phyloP scores from a whole-genome alignment of 192 early-diverging fungal species.

The Rhizoclosmatium sp. region DNA sequence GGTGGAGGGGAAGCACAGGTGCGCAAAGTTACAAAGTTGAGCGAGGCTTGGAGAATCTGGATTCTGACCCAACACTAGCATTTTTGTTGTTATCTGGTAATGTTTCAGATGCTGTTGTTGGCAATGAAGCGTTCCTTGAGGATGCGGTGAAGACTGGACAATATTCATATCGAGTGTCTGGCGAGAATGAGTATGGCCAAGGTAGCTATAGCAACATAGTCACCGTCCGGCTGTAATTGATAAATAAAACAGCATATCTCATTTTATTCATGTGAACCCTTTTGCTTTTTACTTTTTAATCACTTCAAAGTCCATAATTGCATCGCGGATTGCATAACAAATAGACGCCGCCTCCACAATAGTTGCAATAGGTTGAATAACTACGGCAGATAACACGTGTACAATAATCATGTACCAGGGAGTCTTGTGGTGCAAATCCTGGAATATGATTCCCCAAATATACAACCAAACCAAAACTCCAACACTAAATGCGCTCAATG shows the following conservation, averaged over 20 bases:
- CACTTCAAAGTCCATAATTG: too few species aligned
- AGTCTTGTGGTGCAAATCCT: constrained; percentile 55
- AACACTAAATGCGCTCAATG: constrained; percentile 57
- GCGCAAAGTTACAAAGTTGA: constrained; percentile 23
- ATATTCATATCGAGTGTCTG: neutral
- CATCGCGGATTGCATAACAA: neutral
- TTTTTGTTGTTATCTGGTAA: neutral
- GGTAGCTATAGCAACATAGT: neutral
- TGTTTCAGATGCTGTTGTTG: constrained; percentile 11
- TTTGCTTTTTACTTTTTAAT: too few species aligned
- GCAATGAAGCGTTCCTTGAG: neutral
- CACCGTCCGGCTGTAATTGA: too few species aligned
- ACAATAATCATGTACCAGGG: constrained; percentile 48
- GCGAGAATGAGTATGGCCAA: neutral
- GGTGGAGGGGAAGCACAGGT: constrained; percentile 21
- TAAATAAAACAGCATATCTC: too few species aligned
- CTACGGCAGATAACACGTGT: constrained; percentile 45
- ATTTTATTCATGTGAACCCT: too few species aligned
- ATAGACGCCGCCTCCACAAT: constrained; percentile 51
- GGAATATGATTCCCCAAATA: constrained; percentile 54
- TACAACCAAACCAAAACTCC: constrained; percentile 58
- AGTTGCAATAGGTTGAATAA: constrained; percentile 52
- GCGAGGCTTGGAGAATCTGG: neutral
- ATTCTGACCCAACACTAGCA: neutral
- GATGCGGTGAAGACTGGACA: neutral